A percentile compares a stretch with the other conserved stretches of the same genome.
Evolutionary conservation across 306 rosid genomes (phyloP).

Genomic region (Mimosa bimucronata): DNA sequence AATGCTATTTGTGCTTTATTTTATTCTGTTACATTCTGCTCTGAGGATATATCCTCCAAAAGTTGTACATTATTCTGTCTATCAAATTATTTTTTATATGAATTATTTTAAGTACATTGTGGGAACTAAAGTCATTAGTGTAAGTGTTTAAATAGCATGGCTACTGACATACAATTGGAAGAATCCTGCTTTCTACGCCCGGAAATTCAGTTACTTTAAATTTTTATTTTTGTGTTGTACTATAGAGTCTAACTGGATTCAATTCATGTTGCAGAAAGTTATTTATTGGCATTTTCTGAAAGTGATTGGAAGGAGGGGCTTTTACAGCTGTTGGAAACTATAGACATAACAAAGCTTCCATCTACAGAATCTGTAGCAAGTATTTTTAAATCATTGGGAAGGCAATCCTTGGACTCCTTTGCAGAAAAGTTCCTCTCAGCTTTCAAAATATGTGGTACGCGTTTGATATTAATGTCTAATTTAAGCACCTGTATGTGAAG

Average conservation of each 20-base stretch:
- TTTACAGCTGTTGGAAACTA: constrained; percentile 58
- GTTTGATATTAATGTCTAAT: constrained; percentile 37
- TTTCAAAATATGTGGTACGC: constrained; percentile 62
- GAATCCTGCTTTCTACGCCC: constrained; percentile 1
- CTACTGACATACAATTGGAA: constrained; percentile 9
- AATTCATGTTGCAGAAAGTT: constrained; percentile 65
- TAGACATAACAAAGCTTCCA: constrained; percentile 62
- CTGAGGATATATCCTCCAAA: neutral
- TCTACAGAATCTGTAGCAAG: constrained; percentile 43
- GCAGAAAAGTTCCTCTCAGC: constrained; percentile 65
- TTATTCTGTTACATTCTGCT: constrained; percentile 17
- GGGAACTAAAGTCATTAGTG: constrained; percentile 17
- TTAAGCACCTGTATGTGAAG: constrained; percentile 29
- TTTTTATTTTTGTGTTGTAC: constrained; percentile 30
- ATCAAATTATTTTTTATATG: neutral
- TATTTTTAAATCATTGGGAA: constrained; percentile 73
- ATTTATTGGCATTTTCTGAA: constrained; percentile 81
- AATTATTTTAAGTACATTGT: neutral
- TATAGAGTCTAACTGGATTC: constrained; percentile 31
- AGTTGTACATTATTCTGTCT: neutral
- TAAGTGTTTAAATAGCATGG: constrained; percentile 29
- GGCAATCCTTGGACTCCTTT: constrained; percentile 54
- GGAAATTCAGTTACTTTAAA: neutral
- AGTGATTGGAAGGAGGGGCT: constrained; percentile 60
- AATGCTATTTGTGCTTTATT: constrained; percentile 27